phyloP scores from a whole-genome alignment of 495 filamentous ascomycete species.

The Neurospora intermedia region DNA sequence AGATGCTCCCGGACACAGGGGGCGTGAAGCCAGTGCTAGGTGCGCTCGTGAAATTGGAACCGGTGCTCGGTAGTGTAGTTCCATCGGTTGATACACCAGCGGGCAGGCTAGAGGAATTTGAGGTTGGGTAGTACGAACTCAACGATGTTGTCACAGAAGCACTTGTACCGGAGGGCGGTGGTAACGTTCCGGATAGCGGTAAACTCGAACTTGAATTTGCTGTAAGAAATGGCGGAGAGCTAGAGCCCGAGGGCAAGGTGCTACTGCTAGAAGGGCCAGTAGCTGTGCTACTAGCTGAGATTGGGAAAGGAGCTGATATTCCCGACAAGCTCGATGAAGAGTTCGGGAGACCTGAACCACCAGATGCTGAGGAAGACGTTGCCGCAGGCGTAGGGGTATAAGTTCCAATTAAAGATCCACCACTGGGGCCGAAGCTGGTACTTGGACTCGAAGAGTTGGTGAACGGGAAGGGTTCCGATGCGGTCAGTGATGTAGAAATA shows the following conservation, averaged over 20 bases:
- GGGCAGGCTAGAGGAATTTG: not conserved
- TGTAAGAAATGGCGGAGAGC: slow-evolving; percentile 7
- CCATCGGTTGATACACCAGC: not conserved
- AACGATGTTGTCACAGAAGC: not conserved
- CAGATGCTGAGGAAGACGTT: not conserved
- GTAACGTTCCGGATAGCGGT: not conserved
- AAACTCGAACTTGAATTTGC: slow-evolving; percentile 2
- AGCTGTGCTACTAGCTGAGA: not conserved
- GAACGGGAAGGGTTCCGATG: not conserved
- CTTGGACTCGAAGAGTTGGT: not conserved
- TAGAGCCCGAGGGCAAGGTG: not conserved
- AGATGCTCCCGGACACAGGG: not conserved
- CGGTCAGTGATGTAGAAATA: not conserved
- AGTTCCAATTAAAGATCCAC: not conserved
- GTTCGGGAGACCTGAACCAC: not conserved
- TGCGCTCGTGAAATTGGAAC: not conserved
- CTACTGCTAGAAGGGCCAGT: not conserved
- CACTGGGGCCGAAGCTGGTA: not conserved
- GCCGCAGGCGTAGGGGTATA: not conserved
- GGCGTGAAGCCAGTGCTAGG: not conserved
- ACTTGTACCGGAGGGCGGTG: not conserved
- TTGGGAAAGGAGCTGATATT: slow-evolving; percentile 1
- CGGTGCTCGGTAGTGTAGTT: not conserved
- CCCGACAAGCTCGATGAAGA: not conserved
- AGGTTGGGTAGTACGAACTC: not conserved